phyloP scores from a whole-genome alignment of 345 rosid genomes.

The Lepidium sativum region DNA sequence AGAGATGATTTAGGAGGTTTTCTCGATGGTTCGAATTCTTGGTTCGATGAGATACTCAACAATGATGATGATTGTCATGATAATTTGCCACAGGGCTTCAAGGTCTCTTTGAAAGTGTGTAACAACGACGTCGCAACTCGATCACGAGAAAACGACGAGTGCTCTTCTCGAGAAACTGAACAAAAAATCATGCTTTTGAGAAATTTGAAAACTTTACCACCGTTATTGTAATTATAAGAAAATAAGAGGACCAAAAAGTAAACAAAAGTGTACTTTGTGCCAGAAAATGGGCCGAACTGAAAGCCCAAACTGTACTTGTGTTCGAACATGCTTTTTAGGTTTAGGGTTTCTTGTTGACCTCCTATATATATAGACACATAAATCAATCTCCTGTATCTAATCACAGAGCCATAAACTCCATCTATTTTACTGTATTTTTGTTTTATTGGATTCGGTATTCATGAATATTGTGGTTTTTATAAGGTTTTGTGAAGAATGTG shows the following conservation, averaged over 20 bases:
- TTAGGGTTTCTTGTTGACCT: slow-evolving; percentile 9
- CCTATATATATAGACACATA: slow-evolving; percentile 6
- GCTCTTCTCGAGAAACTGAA: too few relatives aligned
- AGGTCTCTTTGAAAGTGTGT: slow-evolving; percentile 53
- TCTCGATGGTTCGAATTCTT: slow-evolving; percentile 38
- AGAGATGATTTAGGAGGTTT: slow-evolving; percentile 87
- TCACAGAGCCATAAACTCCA: too few relatives aligned
- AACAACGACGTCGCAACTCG: slow-evolving; percentile 39
- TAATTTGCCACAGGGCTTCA: slow-evolving; percentile 51
- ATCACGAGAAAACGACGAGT: background rate
- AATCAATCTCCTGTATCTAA: background rate
- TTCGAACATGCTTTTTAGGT: background rate
- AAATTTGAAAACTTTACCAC: background rate
- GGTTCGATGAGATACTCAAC: slow-evolving; percentile 28
- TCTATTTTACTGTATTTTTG: background rate
- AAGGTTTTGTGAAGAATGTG: slow-evolving; percentile 2
- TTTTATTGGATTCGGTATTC: background rate
- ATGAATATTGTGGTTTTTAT: background rate
- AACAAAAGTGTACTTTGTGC: background rate
- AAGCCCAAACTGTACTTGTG: background rate
- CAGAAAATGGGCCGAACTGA: background rate
- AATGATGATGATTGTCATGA: slow-evolving; percentile 19
- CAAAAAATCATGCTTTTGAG: too few relatives aligned
- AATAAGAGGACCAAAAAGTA: background rate
- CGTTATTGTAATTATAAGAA: background rate